phyloP scores from a whole-genome alignment of 2,329 filamentous ascomycete species.

The Calonectria fujianensis region DNA sequence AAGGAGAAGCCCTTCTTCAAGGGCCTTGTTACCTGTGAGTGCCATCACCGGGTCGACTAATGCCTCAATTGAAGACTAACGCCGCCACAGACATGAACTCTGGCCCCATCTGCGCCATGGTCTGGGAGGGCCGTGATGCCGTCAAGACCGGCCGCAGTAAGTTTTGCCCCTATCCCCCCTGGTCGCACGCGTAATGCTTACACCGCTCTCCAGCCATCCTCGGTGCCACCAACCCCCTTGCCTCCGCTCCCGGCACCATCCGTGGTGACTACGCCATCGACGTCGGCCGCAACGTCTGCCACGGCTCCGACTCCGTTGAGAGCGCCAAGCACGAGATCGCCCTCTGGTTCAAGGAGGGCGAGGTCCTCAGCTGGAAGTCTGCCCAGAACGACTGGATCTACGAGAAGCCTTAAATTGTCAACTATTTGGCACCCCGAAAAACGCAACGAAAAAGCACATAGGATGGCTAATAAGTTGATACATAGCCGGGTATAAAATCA shows the following conservation, averaged over 20 bases:
- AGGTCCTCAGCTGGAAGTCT: constrained; percentile 89
- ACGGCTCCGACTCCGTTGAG: constrained; percentile 99
- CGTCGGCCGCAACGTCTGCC: constrained; percentile 97
- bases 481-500: constrained; percentile 50
- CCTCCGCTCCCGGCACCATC: constrained; percentile 97
- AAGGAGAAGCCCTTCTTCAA: constrained; percentile 97
- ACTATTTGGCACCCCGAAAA: constrained; percentile 48
- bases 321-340: constrained; percentile 99
- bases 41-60: background rate
- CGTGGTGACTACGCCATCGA: constrained; percentile 92
- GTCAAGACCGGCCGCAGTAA: constrained; percentile 97
- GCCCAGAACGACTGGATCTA: constrained; percentile 96
- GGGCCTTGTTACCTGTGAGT: constrained; percentile 92
- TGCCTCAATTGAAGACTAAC: constrained; percentile 37
- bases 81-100: constrained; percentile 87
- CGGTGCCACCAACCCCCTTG: constrained; percentile 98
- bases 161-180: constrained; percentile 57
- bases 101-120: constrained; percentile 98
- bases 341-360: constrained; percentile 96
- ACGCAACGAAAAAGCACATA: constrained; percentile 52
- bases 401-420: constrained; percentile 81
- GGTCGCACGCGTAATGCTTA: constrained; percentile 39
- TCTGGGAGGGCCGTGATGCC: constrained; percentile 99
- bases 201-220: constrained; percentile 79
- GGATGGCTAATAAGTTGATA: constrained; percentile 49